These are phyloP conservation scores for Fusarium newnesense DNA, from an alignment of 2,329 filamentous ascomycete genomes.

Conservation along the genomic window DNA sequence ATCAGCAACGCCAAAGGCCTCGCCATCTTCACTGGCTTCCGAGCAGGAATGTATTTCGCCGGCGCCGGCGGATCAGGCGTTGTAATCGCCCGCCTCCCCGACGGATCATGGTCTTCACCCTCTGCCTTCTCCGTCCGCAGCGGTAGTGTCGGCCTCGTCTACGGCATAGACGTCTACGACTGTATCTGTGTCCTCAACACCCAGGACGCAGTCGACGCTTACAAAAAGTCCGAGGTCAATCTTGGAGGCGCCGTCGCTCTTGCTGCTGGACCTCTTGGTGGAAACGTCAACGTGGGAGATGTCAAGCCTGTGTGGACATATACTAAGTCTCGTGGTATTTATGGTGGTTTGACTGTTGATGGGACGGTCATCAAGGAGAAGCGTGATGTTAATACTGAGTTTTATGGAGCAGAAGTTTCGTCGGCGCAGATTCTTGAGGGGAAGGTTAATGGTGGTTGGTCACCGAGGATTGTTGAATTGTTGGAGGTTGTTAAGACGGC, in stretches of 20 bases:
- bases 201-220: neutral
- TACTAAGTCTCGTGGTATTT: neutral
- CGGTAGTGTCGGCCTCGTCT: conserved; percentile 12
- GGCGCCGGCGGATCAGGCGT: conserved; percentile 11
- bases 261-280: conserved; percentile 1
- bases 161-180: conserved; percentile 13
- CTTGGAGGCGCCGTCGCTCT: conserved; percentile 6
- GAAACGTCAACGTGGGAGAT: neutral
- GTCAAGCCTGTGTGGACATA: conserved; percentile 18
- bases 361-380: conserved; percentile 3
- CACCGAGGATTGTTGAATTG: neutral
- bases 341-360: conserved; percentile 16
- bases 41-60: conserved; percentile 18
- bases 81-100: neutral
- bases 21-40: conserved; percentile 6
- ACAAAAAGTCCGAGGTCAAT: conserved; percentile 1
- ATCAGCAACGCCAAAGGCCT: conserved; percentile 11
- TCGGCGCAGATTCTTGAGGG: conserved; percentile 7
- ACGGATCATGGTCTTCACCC: neutral
- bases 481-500: conserved; percentile 3
- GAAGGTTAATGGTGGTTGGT: neutral
- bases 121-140: conserved; percentile 18
- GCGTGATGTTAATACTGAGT: neutral
- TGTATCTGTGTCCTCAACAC: conserved; percentile 12
- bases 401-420: neutral